A percentile compares a stretch with the other conserved stretches of the same genome.
Conservation (phyloP, 225 moss, liverwort and hornwort species). For the Polytrichum formosum region DNA sequence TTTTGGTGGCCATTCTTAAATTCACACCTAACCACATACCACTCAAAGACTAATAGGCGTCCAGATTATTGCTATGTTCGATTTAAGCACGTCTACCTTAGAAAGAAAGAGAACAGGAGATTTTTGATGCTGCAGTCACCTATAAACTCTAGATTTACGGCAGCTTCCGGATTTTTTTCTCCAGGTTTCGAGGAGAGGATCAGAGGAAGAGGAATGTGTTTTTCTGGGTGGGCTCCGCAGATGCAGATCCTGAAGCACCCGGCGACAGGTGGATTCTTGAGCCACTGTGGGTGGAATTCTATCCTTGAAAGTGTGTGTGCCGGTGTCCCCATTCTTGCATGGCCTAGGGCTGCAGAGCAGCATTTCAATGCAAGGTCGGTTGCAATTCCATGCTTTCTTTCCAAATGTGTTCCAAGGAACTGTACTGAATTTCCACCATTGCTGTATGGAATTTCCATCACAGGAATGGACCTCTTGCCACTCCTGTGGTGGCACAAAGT, state of each 20-base stretch:
- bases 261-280: slow-evolving; percentile 25
- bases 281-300: slow-evolving; percentile 47
- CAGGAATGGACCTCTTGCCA: too few relatives aligned
- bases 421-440: neutral
- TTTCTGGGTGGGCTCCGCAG: slow-evolving; percentile 25
- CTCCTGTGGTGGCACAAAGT: too few relatives aligned
- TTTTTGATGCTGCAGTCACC: neutral
- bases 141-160: too few relatives aligned
- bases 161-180: neutral
- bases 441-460: neutral
- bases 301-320: slow-evolving; percentile 18
- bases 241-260: slow-evolving; percentile 24
- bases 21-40: too few relatives aligned
- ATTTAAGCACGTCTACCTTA: too few relatives aligned
- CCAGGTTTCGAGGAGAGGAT: slow-evolving; percentile 22
- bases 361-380: slow-evolving; percentile 27
- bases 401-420: neutral
- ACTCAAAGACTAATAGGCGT: too few relatives aligned
- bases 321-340: slow-evolving; percentile 32
- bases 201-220: slow-evolving; percentile 23
- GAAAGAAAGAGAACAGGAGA: too few relatives aligned
- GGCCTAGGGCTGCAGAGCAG: slow-evolving; percentile 29
- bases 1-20: too few relatives aligned
- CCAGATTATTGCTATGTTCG: too few relatives aligned
- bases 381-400: neutral